Conservation (phyloP, 495 filamentous ascomycete species). For the Neurospora africana region DNA sequence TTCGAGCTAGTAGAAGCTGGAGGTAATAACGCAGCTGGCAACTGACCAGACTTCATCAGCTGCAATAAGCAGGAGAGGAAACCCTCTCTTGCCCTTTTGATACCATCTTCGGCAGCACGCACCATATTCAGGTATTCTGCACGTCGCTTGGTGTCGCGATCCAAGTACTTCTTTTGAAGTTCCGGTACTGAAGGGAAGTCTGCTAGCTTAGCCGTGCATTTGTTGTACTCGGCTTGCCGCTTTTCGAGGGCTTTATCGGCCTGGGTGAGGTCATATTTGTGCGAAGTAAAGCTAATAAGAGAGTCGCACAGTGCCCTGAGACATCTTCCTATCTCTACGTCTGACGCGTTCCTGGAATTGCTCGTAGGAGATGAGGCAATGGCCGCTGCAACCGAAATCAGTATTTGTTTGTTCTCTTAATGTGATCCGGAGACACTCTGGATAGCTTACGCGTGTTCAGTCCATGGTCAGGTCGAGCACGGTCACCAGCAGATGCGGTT, state of each 20-base stretch:
- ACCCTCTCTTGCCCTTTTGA: neutral
- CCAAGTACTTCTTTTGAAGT: conserved; percentile 13
- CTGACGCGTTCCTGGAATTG: neutral
- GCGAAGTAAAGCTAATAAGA: neutral
- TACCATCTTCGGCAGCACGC: neutral
- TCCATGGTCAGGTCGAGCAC: neutral
- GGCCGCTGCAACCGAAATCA: neutral
- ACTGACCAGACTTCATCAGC: neutral
- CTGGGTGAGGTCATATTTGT: neutral
- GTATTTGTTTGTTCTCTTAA: neutral
- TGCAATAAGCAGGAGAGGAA: neutral
- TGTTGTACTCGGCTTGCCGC: conserved; percentile 17
- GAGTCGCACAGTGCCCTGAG: neutral
- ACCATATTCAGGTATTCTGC: neutral
- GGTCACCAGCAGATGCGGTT: neutral
- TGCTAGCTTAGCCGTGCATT: conserved; percentile 10
- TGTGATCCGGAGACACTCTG: neutral
- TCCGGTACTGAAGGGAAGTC: conserved; percentile 23
- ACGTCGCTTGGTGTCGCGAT: neutral
- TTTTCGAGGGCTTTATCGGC: conserved; percentile 5
- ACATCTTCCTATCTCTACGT: neutral
- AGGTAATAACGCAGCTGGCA: neutral
- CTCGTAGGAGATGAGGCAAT: neutral
- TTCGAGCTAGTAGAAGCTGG: neutral
- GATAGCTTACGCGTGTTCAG: neutral